Evolutionary conservation across 164 flowering plant genomes (phyloP), one percentile per base, ranked within the genome.

Genomic region (Warburgia ugandensis): DNA sequence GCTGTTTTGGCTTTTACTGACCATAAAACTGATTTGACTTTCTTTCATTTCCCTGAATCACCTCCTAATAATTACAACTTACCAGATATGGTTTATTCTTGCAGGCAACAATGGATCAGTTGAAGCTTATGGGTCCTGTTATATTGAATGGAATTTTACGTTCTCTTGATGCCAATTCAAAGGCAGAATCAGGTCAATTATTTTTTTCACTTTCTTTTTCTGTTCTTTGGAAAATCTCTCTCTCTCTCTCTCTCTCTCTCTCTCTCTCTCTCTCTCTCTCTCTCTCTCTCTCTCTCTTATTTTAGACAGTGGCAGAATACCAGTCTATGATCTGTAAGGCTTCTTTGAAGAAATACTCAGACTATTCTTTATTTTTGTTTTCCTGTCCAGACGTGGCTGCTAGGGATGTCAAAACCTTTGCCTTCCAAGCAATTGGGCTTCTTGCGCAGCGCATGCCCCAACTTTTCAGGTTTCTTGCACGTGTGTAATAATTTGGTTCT

Each of bases 361-460:
- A 5, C 10, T 13, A 11, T 16, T 14, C 17, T 35, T 42, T 10
- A 29, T 17, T 3, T 7, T 46, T 17, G 29, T 22, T 35, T 3
- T 30, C 16, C 20, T 36, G 6, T 52, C 16, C 72, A 89, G 95
- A 80, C 63, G 35, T 72, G 12, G 45, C 59, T 66, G 70, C 79
- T 29, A 71, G 75, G 66, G 96, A 92, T 14, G 77, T 83, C 37
- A 92, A 76, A 66, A 68, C 59, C 28, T 92, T 83, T 72, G 81
- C 85, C 54, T 92, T 73, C 58, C 95, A 88, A 77, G 86, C 95
- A 16, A 81, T 92, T 69, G 98, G 98, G 36, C 67, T 85, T 63
- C 86, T 92, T 71, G 78, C 95, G 37, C 77, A 81, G 64, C 95
- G 98, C 32, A 71, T 92, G 84, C 98, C 98, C 60, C 79, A 83